Evolutionary conservation across 345 rosid genomes (phyloP).

Genomic region (Rhodamnia argentea): DNA sequence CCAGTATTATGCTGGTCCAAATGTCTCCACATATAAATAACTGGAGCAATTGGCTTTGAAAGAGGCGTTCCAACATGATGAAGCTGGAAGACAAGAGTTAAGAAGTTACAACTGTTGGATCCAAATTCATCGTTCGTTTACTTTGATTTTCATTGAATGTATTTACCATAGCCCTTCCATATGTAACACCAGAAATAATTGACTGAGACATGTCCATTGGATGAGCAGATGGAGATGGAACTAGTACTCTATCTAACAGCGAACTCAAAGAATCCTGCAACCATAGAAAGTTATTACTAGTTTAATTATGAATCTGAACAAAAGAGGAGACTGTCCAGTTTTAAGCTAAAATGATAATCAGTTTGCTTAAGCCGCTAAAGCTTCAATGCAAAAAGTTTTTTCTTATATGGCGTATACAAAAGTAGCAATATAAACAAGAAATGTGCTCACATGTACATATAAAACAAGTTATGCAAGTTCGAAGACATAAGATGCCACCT

Average conservation of each 20-base stretch:
- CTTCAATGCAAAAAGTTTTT: neutral
- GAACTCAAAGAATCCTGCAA: conserved; percentile 56
- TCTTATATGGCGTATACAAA: neutral
- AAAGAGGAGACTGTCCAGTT: neutral
- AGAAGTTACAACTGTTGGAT: neutral
- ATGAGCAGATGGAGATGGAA: conserved; percentile 42
- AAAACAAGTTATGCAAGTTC: neutral
- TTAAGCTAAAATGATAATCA: neutral
- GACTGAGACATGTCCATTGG: conserved; percentile 21
- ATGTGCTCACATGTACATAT: neutral
- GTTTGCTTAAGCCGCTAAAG: neutral
- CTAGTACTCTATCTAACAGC: conserved; percentile 36
- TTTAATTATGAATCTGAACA: neutral
- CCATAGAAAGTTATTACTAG: neutral
- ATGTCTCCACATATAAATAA: conserved; percentile 73
- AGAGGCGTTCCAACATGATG: conserved; percentile 45
- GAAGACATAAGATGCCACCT: conserved; percentile 35
- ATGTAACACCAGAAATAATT: conserved; percentile 47
- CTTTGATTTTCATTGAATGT: neutral
- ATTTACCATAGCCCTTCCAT: conserved; percentile 66
- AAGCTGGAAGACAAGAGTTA: conserved; percentile 38
- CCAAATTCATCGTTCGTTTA: neutral
- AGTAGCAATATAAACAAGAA: neutral
- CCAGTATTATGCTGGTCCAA: conserved; percentile 11
- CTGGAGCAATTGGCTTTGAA: conserved; percentile 60